Evolutionary conservation across 2,329 filamentous ascomycete species (phyloP), one percentile per base, ranked within the genome.

Genomic region (Clarireedia homoeocarpa): DNA sequence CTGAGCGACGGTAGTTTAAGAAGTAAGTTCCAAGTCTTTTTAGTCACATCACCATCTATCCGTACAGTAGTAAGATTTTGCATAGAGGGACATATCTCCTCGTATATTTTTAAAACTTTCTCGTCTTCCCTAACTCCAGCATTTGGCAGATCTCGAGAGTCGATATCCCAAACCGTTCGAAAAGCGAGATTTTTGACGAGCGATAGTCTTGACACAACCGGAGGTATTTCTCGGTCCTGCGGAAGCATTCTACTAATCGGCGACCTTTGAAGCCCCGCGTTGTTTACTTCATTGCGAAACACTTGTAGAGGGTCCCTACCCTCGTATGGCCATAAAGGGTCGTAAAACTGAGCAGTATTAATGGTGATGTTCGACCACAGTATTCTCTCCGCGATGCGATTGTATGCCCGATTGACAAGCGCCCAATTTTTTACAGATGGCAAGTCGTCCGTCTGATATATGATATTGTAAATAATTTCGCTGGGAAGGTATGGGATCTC

Each of bases 361-460:
- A 56, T 56, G 5, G 53, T 56, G 40, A 56, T 20, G n/a, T 52
- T 56, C 27, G 53, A 44, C 53, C 53, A 56, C 7, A 56, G 40
- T 30, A 56, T 51, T 38, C 53, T 39, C 39, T 56, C 53, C 9
- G 48, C 53, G 12, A 56, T 46, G 38, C 38, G 27, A 47, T 56
- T 56, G n/a, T 38, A 46, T 24, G 15, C 23, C 48, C 53, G 30
- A n/a, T 26, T 52, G 10, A 52, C 48, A 6, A 56, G 34, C 14
- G 53, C 48, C 53, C 53, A 56, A 7, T 52, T 52, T 39, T 56
- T 56, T n/a, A 56, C 20, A n/a, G 53, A 56, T 30, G 40, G n/a
- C n/a, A 56, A 17, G 36, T 56, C 53, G 39, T 52, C 48, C 23
- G 53, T 20, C 23, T 51, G 53, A 20, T 36, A 46, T 38, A 56